Evolutionary conservation across 2,329 filamentous ascomycete genomes (phyloP).

Genomic region (Ophiostoma quercus): DNA sequence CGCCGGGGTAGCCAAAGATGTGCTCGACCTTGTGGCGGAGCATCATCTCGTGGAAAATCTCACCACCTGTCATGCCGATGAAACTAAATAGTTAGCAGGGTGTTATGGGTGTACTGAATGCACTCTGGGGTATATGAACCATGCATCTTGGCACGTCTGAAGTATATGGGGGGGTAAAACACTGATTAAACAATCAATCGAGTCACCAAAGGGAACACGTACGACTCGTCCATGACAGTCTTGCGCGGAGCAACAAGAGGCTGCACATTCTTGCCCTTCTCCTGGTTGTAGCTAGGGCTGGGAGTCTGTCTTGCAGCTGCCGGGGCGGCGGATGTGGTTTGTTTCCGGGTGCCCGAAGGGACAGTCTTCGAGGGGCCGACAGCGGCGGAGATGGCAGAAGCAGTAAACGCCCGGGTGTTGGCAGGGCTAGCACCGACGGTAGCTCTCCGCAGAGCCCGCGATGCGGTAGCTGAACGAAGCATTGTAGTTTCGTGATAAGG

Average conservation of each 20-base stretch:
- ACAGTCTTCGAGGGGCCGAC: constrained; percentile 39
- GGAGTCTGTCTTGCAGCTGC: constrained; percentile 55
- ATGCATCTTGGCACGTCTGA: neutral
- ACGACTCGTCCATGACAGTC: constrained; percentile 75
- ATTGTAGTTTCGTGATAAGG: constrained; percentile 32
- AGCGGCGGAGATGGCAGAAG: constrained; percentile 37
- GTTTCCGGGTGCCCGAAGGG: constrained; percentile 42
- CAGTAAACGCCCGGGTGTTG: constrained; percentile 39
- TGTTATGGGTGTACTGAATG: neutral
- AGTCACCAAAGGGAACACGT: constrained; percentile 38
- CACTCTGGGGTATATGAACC: neutral
- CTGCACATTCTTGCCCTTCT: constrained; percentile 57
- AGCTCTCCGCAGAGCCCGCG: constrained; percentile 44
- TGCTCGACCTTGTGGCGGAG: constrained; percentile 85
- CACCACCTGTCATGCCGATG: constrained; percentile 88
- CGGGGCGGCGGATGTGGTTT: constrained; percentile 46
- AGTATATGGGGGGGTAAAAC: neutral
- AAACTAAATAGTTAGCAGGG: constrained; percentile 51
- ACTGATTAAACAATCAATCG: neutral
- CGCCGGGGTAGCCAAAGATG: constrained; percentile 89
- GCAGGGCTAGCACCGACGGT: constrained; percentile 39
- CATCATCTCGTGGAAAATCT: constrained; percentile 99
- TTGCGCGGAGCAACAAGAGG: constrained; percentile 57
- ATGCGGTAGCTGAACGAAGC: constrained; percentile 44
- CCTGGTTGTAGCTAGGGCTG: constrained; percentile 56